Evolutionary conservation across 2,329 filamentous ascomycete genomes (phyloP), one percentile per base, ranked within the genome.

Genomic region (Pseudocercospora musae): DNA sequence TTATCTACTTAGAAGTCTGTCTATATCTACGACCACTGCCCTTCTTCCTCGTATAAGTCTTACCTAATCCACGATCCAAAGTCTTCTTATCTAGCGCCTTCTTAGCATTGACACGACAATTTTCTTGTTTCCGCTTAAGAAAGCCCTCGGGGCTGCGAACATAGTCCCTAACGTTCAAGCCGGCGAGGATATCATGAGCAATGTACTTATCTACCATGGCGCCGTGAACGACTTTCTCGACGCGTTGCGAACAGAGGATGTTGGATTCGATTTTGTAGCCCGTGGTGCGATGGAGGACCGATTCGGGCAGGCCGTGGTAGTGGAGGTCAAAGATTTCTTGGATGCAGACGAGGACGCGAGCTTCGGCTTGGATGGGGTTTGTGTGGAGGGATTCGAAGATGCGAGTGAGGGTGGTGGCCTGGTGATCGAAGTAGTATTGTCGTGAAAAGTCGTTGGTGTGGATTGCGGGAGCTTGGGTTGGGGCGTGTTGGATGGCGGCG

Each of bases 91-190:
- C 63, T 15, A 53, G 31, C 0, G 65, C 62, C 56, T 67, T 67
- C 57, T 59, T 61, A 10, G 58, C 63, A 52, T 67, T 67, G 18
- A 67, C 65, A 2, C 60, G 31, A n/a, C 48, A 33, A 42, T 67
- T 67, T 33, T 63, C 60, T 5, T 48, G 55, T 54, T 67, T 67
- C 8, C 65, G 63, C 13, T 57, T 23, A 23, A 65, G 13, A n/a
- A 65, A 67, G 20, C 40, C 15, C 6, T 21, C 42, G 5, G 65
- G 65, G n/a, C 44, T 57, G 6, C 62, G 60, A 8, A 59, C 52
- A 1, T 65, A 15, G 21, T 62, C 54, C 5, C 8, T 15, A 10
- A 64, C 18, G 8, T 58, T 52, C 8, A 29, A 50, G 2, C 63
- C 65, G 1, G n/a, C 25, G 15, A 67, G 57, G 15, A 67, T 59